These are phyloP conservation scores for Ogataea degrootiae DNA, from an alignment of 805 yeast genomes.

Conservation along the genomic window DNA sequence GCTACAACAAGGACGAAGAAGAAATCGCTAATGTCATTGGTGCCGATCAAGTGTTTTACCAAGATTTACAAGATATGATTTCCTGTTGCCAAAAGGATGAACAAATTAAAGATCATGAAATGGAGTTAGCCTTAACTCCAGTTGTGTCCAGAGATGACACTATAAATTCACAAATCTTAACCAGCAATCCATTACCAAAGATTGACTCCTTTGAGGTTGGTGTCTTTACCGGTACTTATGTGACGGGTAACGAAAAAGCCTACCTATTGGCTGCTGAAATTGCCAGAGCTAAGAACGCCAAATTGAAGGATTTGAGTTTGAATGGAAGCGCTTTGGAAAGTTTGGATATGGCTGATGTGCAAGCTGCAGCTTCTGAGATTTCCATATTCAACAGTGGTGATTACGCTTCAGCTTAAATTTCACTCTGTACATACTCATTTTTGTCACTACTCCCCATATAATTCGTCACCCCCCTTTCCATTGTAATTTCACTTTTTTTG, in stretches of 20 bases:
- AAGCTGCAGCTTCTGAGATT: constrained; percentile 64
- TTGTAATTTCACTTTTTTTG: no score
- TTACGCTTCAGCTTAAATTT: constrained; percentile 22
- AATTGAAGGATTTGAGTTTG: constrained; percentile 40
- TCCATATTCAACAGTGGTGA: constrained; percentile 56
- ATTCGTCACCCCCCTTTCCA: no score
- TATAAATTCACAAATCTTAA: constrained; percentile 22
- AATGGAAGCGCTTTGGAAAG: constrained; percentile 26
- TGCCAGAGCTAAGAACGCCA: constrained; percentile 73
- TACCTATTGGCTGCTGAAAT: constrained; percentile 79
- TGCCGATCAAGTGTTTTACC: constrained; percentile 89
- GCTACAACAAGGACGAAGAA: constrained; percentile 68
- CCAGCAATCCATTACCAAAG: constrained; percentile 19
- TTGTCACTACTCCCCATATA: no score
- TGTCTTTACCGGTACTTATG: constrained; percentile 90
- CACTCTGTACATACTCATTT: no score
- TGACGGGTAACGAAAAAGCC: constrained; percentile 88
- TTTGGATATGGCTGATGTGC: constrained; percentile 54
- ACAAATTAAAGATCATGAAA: constrained; percentile 26
- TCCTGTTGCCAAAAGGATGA: constrained; percentile 59
- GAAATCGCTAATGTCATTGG: constrained; percentile 77
- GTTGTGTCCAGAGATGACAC: constrained; percentile 30
- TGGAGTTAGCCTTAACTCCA: constrained; percentile 31
- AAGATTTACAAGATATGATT: constrained; percentile 74
- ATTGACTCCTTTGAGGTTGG: constrained; percentile 84